Conservation (phyloP, 495 filamentous ascomycete species). For the Aspergillus sclerotiicarbonarius region DNA sequence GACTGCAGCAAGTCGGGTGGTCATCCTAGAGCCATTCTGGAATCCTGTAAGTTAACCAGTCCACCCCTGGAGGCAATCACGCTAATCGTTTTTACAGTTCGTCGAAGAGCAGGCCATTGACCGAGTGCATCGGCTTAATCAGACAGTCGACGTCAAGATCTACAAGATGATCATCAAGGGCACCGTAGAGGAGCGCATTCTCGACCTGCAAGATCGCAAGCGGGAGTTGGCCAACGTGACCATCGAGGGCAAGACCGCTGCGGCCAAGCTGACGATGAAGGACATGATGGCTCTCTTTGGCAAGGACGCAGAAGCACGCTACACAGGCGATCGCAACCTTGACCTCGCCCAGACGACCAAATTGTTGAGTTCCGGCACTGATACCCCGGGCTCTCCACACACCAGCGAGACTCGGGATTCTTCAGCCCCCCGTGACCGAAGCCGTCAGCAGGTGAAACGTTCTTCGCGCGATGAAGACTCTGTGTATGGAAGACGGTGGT, state of each 20-base stretch:
- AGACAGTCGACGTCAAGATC: conserved; percentile 88
- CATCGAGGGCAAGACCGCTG: conserved; percentile 75
- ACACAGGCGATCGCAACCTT: conserved; percentile 31
- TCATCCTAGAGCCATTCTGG: conserved; percentile 98
- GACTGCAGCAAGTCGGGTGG: conserved; percentile 86
- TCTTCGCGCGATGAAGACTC: conserved; percentile 35
- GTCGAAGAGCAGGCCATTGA: conserved; percentile 99
- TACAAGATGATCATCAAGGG: conserved; percentile 85
- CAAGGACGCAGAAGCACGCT: conserved; percentile 63
- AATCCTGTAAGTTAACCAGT: conserved; percentile 67
- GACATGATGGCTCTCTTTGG: conserved; percentile 91
- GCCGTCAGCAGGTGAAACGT: conserved; percentile 25
- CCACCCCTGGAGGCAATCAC: background rate
- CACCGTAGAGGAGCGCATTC: conserved; percentile 88
- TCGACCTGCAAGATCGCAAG: conserved; percentile 91
- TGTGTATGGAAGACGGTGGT: conserved; percentile 49
- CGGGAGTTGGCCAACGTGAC: conserved; percentile 79
- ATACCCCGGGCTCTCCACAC: conserved; percentile 6
- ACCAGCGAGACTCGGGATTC: background rate
- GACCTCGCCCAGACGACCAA: conserved; percentile 31
- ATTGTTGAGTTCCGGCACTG: conserved; percentile 20
- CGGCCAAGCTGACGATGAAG: conserved; percentile 81
- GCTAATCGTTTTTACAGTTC: conserved; percentile 54
- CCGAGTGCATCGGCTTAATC: conserved; percentile 92
- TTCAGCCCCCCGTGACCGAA: conserved; percentile 29